Evolutionary conservation across 768 basidiomycete genomes (phyloP), one percentile per base, ranked within the genome.

Genomic region (Collybiopsis confluens): DNA sequence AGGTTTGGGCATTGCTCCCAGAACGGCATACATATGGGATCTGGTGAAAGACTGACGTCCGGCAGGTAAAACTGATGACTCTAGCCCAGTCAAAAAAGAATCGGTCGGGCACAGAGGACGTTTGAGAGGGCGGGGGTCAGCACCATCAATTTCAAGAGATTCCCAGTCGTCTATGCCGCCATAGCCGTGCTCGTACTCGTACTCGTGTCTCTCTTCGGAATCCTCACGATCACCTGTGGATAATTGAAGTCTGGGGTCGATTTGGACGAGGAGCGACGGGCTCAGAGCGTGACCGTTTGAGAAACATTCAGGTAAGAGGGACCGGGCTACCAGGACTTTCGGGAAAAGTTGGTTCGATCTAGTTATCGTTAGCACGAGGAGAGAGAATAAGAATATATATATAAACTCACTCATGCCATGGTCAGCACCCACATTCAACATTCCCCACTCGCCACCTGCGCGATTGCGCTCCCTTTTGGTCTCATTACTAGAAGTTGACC

Each of bases 381-480:
- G 24, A 18, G 11, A 21, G 18, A 47, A 47, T 18, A 26, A 7
- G 30, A 3, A 18, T 28, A 21, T 30, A 2, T 13, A 23, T 1
- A 15, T 6, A 27, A 4, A 45, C 10, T 20, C 21, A 18, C 16
- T 21, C 10, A 18, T 16, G 13, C 20, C 13, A 13, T 18, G 18
- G 16, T n/a, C 40, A 52, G 9, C 37, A 11, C n/a, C 20, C 6
- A 18, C 20, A 23, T 33, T 26, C 27, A 52, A 41, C 26, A 52
- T 26, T 6, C 33, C 33, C 50, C 50, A 52, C 23, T 52, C 50
- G 9, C 50, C 50, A 41, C 50, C 50, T 15, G 37, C 50, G 4
- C 50, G 50, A 21, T 36, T 36, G 13, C 50, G 50, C 42, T 52
- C 50, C 20, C 38, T 26, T 18, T 52, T 38, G 18, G 50, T 52